Evolutionary conservation across 352 stramenopile species (phyloP).

Genomic region (Phytophthora meadii): DNA sequence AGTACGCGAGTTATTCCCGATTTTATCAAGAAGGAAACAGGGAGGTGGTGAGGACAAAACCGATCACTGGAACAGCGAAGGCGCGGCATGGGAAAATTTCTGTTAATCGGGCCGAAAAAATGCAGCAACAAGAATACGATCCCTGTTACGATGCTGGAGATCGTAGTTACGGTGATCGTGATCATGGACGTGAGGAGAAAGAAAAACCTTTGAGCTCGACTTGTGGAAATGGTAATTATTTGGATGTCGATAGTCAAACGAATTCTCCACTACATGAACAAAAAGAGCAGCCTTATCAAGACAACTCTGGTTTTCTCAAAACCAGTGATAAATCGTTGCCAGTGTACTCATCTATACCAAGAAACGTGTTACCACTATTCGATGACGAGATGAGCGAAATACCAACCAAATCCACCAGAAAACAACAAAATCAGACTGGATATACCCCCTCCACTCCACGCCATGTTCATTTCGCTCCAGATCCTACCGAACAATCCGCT

Average conservation of each 20-base stretch:
- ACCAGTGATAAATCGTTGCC: background rate
- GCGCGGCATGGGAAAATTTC: background rate
- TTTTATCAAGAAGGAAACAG: constrained; percentile 9
- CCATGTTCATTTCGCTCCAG: background rate
- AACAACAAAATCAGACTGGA: background rate
- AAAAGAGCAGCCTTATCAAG: background rate
- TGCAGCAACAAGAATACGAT: background rate
- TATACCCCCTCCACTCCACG: background rate
- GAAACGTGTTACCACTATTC: constrained; percentile 32
- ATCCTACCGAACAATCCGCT: background rate
- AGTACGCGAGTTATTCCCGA: constrained; percentile 33
- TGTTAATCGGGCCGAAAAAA: background rate
- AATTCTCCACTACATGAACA: background rate
- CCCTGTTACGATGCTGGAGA: background rate
- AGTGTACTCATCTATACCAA: background rate
- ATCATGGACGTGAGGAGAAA: background rate
- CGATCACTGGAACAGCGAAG: background rate
- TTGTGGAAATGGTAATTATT: background rate
- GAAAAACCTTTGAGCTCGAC: background rate
- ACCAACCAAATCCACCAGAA: background rate
- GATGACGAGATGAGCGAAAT: constrained; percentile 14
- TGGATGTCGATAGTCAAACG: background rate
- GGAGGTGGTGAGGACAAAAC: background rate
- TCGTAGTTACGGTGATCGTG: background rate
- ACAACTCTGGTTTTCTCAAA: background rate